Conservation (phyloP, 352 stramenopile species). For the Phytopythium mirpurense region DNA sequence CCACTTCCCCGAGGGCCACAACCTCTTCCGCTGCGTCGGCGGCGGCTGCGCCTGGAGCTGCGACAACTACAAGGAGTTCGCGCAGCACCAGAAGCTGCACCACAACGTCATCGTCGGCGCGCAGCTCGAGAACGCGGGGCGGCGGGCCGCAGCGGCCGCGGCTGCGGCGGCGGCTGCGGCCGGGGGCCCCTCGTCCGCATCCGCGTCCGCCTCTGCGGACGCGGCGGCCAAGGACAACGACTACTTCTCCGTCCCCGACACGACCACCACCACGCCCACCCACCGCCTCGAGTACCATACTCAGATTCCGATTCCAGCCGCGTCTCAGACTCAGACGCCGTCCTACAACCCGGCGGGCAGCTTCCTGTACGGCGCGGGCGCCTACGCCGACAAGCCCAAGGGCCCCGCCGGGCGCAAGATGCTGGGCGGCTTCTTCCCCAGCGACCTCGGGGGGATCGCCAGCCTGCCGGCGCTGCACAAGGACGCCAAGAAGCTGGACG, state of each 20-base stretch:
- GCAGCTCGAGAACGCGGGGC: conserved; percentile 15
- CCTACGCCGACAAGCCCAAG: conserved; percentile 33
- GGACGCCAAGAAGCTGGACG: conserved; percentile 31
- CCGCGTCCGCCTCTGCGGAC: neutral
- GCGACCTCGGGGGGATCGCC: conserved; percentile 14
- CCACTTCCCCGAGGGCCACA: conserved; percentile 75
- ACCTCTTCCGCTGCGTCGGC: conserved; percentile 69
- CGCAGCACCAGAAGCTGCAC: conserved; percentile 68
- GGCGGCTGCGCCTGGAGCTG: conserved; percentile 51
- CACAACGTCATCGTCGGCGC: conserved; percentile 66
- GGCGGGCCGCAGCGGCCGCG: neutral
- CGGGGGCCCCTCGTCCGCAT: too few species aligned
- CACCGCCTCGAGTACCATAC: conserved; percentile 10
- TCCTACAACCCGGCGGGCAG: conserved; percentile 19
- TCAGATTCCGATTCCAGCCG: conserved; percentile 10
- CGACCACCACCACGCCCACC: conserved; percentile 14
- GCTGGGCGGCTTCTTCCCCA: conserved; percentile 30
- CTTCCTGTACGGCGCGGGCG: conserved; percentile 27
- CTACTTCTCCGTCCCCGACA: conserved; percentile 29
- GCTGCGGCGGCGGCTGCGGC: neutral
- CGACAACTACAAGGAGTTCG: conserved; percentile 86
- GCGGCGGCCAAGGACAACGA: conserved; percentile 28
- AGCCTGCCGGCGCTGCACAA: conserved; percentile 37
- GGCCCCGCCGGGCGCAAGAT: conserved; percentile 34
- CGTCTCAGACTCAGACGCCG: conserved; percentile 11